Conservation (phyloP, 179 eudicot species). For the Patellifolia procumbens region DNA sequence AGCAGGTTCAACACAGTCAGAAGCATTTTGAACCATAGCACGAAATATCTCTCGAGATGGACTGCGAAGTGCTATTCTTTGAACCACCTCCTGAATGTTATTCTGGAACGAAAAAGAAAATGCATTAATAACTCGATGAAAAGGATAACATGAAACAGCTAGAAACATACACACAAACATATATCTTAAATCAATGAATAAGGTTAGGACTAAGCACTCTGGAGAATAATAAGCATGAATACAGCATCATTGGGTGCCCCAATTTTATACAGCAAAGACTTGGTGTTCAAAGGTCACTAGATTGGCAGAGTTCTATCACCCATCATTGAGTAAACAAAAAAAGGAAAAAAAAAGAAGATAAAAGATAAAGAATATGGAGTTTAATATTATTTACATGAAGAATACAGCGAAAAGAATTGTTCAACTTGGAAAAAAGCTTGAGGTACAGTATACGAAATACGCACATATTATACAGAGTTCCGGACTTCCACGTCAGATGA, state of each 20-base stretch:
- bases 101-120: slow-evolving; percentile 36
- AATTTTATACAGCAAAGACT: background rate
- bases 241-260: background rate
- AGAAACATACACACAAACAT: background rate
- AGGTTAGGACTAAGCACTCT: background rate
- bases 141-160: background rate
- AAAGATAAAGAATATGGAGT: background rate
- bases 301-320: background rate
- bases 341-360: background rate
- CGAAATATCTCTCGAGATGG: slow-evolving; percentile 63
- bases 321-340: background rate
- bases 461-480: background rate
- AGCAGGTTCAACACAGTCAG: slow-evolving; percentile 27
- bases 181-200: background rate
- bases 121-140: background rate
- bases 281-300: background rate
- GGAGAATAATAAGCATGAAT: background rate
- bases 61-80: slow-evolving; percentile 45
- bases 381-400: no score
- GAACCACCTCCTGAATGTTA: slow-evolving; percentile 51
- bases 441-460: background rate
- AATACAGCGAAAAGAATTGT: background rate
- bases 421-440: background rate
- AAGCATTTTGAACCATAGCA: slow-evolving; percentile 53
- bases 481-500: background rate